Conservation (phyloP, 2,329 filamentous ascomycete species). For the Fusarium annulatum region DNA sequence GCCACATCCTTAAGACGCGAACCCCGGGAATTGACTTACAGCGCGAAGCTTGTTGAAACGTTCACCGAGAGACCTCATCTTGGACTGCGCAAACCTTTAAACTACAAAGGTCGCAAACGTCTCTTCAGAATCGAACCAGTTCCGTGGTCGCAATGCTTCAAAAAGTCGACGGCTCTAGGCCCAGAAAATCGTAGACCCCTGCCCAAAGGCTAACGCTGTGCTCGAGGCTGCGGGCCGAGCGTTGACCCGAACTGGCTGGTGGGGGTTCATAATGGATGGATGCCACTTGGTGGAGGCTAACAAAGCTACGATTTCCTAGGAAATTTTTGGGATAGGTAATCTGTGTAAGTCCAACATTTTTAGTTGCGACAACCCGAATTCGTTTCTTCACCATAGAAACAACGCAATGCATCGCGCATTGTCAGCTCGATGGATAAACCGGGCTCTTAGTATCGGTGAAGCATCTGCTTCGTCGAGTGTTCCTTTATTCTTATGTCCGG, state of each 20-base stretch:
- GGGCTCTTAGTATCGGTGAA: constrained; percentile 57
- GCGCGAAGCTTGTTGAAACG: constrained; percentile 79
- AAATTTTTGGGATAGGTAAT: constrained; percentile 38
- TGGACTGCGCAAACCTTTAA: constrained; percentile 36
- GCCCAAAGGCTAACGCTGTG: constrained; percentile 23
- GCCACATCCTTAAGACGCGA: constrained; percentile 1
- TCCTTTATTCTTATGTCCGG: constrained; percentile 62
- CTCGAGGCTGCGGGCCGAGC: constrained; percentile 40
- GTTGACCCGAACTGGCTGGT: constrained; percentile 42
- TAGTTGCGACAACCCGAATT: constrained; percentile 12
- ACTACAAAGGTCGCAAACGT: constrained; percentile 30
- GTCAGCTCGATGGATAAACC: constrained; percentile 56
- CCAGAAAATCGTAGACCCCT: constrained; percentile 46
- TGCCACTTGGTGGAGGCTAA: constrained; percentile 11
- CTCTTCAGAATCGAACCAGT: constrained; percentile 22
- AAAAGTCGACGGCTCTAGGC: constrained; percentile 41
- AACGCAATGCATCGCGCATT: constrained; percentile 58
- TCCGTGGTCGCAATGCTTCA: constrained; percentile 35
- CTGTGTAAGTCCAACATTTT: constrained; percentile 27
- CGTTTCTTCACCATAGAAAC: not conserved
- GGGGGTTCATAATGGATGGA: constrained; percentile 14
- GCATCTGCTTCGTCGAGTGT: constrained; percentile 51
- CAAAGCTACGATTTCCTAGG: constrained; percentile 27
- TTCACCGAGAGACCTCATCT: constrained; percentile 64
- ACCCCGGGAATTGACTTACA: constrained; percentile 62